phyloP scores from a whole-genome alignment of 2,329 filamentous ascomycete species.

The Colletotrichum gigasporum region DNA sequence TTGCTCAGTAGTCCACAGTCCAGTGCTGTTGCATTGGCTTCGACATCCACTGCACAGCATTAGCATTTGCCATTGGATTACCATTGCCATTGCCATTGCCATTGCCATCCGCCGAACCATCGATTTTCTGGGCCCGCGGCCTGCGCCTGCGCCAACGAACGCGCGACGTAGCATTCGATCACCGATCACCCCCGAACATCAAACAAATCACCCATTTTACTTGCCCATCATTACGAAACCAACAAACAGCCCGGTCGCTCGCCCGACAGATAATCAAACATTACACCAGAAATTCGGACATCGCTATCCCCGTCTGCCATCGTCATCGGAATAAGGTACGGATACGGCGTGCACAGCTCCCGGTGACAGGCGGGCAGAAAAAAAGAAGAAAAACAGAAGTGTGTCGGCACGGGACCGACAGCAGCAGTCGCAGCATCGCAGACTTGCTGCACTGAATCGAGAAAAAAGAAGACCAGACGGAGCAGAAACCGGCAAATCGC shows the following conservation, averaged over 20 bases:
- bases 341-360: not conserved
- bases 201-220: conserved; percentile 22
- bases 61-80: no score
- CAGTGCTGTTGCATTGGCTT: not conserved
- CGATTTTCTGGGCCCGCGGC: conserved; percentile 1
- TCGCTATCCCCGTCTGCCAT: not conserved
- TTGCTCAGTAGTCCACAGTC: not conserved
- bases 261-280: not conserved
- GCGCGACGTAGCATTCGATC: conserved; percentile 27
- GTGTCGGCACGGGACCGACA: conserved; percentile 1
- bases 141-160: not conserved
- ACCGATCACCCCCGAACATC: conserved; percentile 14
- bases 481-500: conserved; percentile 25
- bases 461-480: conserved; percentile 10
- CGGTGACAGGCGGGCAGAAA: not conserved
- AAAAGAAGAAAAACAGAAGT: conserved; percentile 3
- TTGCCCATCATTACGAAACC: conserved; percentile 14
- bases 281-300: not conserved
- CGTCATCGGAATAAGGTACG: not conserved
- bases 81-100: no score
- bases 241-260: not conserved
- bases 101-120: conserved; percentile 9
- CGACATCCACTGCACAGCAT: not conserved
- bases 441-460: not conserved
- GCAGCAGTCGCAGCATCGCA: not conserved